Evolutionary conservation across 192 early-diverging fungal genomes (phyloP), one percentile per base, ranked within the genome.

Genomic region (Umbelopsis sp.): DNA sequence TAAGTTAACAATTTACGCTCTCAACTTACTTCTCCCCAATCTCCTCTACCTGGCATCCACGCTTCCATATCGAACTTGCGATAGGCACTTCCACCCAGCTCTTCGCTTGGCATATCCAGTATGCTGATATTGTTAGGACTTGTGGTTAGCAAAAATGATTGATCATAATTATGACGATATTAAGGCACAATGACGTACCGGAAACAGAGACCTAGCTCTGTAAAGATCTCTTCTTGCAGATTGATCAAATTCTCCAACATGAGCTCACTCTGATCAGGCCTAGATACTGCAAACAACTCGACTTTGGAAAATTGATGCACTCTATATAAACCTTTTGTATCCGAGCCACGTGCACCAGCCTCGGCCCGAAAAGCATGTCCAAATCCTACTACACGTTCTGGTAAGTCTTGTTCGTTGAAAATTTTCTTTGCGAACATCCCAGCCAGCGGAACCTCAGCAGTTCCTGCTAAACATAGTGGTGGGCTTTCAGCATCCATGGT

Each of bases 241-340:
- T 74, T 66, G 16, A 85, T 78, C 67, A 98, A 87, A 46, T 94
- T 89, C 9, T 89, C 80, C 22, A 96, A 78, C 67, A 94, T 88
- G 1, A 25, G 52, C 16, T 90, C 85, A 80, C 91, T 93, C 58
- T 86, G 72, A 16, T 84, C 85, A 0, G 88, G 87, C 7, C 76
- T 79, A 6, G 92, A 79, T 12, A 96, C 73, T 2, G 84, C 85
- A 85, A 98, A 95, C 67, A 98, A 80, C 71, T 98, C 96, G 0
- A 98, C 92, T 72, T 98, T 98, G 30, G 89, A 92, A 72, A 98
- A 98, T 72, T 97, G 96, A 81, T 98, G 95, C 21, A 98, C 89
- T 2, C 96, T 85, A 80, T 97, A 98, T 27, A 98, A 75, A 0
- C 96, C 96, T 18, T 91, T 88, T 44, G 89, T 89, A 64, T 98